Percentiles rank a stretch among this genome's conserved stretches.
These are phyloP conservation scores for Rubus parviflorus DNA, from an alignment of 306 rosid species.

Conservation along the genomic window DNA sequence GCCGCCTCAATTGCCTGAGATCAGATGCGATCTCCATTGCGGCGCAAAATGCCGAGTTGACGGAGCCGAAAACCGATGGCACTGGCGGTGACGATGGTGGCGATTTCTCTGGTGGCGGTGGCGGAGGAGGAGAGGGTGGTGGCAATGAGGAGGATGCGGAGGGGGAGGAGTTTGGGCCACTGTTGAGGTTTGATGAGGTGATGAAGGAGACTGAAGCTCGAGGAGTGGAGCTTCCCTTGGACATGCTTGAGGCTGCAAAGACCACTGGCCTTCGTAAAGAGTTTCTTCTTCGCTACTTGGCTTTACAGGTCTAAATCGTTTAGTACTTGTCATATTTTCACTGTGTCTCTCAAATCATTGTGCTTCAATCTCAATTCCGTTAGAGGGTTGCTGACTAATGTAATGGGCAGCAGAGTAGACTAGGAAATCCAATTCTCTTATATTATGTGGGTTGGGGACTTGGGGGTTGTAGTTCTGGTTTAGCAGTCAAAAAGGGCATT, in stretches of 20 bases:
- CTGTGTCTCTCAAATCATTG: background rate
- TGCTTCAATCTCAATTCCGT: background rate
- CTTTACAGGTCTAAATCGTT: slow-evolving; percentile 48
- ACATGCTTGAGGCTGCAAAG: slow-evolving; percentile 77
- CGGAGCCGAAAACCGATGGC: slow-evolving; percentile 23
- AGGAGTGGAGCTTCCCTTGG: slow-evolving; percentile 66
- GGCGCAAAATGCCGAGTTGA: background rate
- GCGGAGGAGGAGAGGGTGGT: slow-evolving; percentile 28
- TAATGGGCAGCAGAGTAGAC: background rate
- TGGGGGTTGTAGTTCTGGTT: no score
- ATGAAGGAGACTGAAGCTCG: slow-evolving; percentile 64
- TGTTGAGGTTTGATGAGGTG: slow-evolving; percentile 66
- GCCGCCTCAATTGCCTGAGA: slow-evolving; percentile 36
- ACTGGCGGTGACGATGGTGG: slow-evolving; percentile 22
- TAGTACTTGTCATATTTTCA: no score
- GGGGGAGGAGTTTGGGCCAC: slow-evolving; percentile 67
- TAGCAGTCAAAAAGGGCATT: no score
- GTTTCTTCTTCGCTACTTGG: slow-evolving; percentile 74
- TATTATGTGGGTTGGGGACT: no score
- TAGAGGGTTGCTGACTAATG: no score
- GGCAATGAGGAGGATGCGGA: slow-evolving; percentile 39
- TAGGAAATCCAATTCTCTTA: no score
- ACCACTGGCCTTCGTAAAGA: slow-evolving; percentile 59
- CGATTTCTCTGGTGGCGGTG: slow-evolving; percentile 19
- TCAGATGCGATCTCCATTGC: slow-evolving; percentile 34